These are phyloP conservation scores for Aureobasidium zeae DNA, from an alignment of 2,329 filamentous ascomycete genomes.

Conservation along the genomic window DNA sequence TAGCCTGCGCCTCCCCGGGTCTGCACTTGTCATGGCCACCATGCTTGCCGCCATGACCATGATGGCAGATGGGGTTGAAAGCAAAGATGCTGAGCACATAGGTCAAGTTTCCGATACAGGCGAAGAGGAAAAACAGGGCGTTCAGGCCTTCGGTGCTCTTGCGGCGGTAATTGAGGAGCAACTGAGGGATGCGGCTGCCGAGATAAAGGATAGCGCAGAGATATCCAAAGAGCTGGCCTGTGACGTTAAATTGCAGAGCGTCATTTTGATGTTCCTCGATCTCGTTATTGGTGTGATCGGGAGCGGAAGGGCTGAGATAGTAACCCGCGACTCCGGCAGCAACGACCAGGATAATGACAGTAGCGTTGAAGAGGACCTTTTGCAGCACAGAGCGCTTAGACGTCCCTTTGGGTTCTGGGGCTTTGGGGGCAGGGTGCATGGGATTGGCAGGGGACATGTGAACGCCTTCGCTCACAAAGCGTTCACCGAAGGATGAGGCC, in stretches of 20 bases:
- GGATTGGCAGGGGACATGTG: conserved; percentile 78
- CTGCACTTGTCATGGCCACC: conserved; percentile 48
- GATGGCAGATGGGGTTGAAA: conserved; percentile 64
- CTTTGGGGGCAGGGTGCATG: conserved; percentile 48
- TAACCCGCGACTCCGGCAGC: conserved; percentile 76
- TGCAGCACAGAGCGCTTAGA: conserved; percentile 36
- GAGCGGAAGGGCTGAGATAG: conserved; percentile 60
- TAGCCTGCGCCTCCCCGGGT: conserved; percentile 52
- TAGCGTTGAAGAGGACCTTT: conserved; percentile 61
- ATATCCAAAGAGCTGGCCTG: conserved; percentile 89
- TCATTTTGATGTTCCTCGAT: conserved; percentile 35
- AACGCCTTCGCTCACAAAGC: conserved; percentile 48
- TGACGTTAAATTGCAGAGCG: conserved; percentile 57
- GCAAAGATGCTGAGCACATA: conserved; percentile 89
- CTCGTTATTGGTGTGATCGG: conserved; percentile 20
- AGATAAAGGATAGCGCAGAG: conserved; percentile 85
- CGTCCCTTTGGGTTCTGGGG: conserved; percentile 25
- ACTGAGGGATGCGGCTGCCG: conserved; percentile 77
- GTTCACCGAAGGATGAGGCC: conserved; percentile 36
- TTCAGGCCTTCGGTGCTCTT: conserved; percentile 91
- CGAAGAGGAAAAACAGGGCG: conserved; percentile 92
- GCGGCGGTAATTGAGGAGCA: conserved; percentile 83
- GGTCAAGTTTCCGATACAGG: conserved; percentile 87
- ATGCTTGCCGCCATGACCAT: conserved; percentile 25
- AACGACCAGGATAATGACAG: conserved; percentile 72